phyloP scores from a whole-genome alignment of 2,329 filamentous ascomycete genomes.

The Cadophora malorum region DNA sequence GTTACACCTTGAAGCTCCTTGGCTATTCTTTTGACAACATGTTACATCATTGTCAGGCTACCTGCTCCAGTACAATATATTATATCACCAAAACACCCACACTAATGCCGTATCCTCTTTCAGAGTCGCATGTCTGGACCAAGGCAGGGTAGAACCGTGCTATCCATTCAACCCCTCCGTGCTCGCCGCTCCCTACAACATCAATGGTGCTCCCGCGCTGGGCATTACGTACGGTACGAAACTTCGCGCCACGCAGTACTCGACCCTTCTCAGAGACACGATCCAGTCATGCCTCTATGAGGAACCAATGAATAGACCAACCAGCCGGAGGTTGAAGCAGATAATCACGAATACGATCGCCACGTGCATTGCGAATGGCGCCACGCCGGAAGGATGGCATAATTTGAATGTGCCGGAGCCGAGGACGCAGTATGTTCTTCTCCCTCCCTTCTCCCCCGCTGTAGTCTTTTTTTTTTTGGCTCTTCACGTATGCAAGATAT shows the following conservation, averaged over 20 bases:
- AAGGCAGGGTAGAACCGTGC: background rate
- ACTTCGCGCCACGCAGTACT: background rate
- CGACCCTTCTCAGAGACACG: background rate
- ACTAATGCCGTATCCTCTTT: too few relatives aligned
- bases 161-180: background rate
- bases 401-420: conserved; percentile 16
- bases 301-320: background rate
- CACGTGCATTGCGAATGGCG: background rate
- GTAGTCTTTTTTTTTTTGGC: too few relatives aligned
- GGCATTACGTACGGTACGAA: conserved; percentile 7
- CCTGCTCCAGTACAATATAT: too few relatives aligned
- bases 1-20: too few relatives aligned
- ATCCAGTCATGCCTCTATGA: conserved; percentile 24
- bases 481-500: too few relatives aligned
- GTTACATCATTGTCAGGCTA: too few relatives aligned
- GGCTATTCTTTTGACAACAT: too few relatives aligned
- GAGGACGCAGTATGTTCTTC: background rate
- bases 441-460: background rate
- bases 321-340: background rate
- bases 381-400: background rate
- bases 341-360: background rate
- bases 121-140: background rate
- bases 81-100: too few relatives aligned
- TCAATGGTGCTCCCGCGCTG: background rate
- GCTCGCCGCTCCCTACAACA: background rate